These are phyloP conservation scores for Stachybotrys echinatus DNA, from an alignment of 2,329 filamentous ascomycete genomes.

Conservation along the genomic window DNA sequence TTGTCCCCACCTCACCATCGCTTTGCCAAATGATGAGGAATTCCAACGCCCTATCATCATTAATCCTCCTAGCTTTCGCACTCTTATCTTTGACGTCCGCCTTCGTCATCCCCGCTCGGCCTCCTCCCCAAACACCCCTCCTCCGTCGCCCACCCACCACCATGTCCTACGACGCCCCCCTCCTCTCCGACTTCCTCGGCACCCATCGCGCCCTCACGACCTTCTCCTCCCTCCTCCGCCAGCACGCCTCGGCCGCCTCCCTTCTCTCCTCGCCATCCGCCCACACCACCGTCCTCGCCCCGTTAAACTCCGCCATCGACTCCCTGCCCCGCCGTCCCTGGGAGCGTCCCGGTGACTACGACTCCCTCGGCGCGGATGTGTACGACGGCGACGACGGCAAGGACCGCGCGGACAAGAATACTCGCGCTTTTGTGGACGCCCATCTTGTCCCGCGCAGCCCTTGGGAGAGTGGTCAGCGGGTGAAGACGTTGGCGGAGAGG, in stretches of 20 bases:
- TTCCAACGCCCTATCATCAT: not conserved
- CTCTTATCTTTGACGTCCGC: not conserved
- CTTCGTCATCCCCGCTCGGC: not conserved
- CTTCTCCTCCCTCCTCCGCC: conserved; percentile 76
- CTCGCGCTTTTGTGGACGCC: conserved; percentile 76
- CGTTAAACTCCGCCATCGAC: conserved; percentile 77
- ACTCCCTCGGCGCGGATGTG: conserved; percentile 57
- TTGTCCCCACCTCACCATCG: too few species aligned
- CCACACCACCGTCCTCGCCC: conserved; percentile 84
- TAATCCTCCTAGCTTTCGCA: not conserved
- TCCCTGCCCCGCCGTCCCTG: conserved; percentile 78
- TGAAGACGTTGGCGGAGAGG: conserved; percentile 55
- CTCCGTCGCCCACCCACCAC: conserved; percentile 14
- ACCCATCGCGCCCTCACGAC: conserved; percentile 74
- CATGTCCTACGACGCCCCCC: conserved; percentile 9
- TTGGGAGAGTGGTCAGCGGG: conserved; percentile 65
- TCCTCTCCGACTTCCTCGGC: conserved; percentile 80
- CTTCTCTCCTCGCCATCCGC: conserved; percentile 61
- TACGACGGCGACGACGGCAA: conserved; percentile 73
- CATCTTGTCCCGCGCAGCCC: conserved; percentile 74
- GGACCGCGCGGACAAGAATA: conserved; percentile 70
- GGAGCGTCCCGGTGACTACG: conserved; percentile 73
- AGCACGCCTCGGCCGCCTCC: conserved; percentile 62
- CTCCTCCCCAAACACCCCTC: not conserved
- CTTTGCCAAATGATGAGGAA: not conserved